Base-by-base conservation (phyloP, 2,329 filamentous ascomycete species). In the Hypoxylon sp. region DNA sequence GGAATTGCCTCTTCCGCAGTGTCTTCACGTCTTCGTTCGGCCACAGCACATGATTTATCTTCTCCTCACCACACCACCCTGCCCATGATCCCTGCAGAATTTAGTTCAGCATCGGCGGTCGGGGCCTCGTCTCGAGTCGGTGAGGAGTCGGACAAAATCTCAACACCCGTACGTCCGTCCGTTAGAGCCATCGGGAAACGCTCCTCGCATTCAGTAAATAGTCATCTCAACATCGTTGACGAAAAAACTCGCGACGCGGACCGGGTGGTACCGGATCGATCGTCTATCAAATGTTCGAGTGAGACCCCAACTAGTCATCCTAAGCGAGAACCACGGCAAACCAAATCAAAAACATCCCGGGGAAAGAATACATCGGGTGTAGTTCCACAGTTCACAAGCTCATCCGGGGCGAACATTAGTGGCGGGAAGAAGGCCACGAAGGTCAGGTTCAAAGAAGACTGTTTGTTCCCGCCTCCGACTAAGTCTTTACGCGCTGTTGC, bases 221-320 rank as follows among this genome's bases (percentile, higher is more conserved):
- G 45, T 10, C 62, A 69, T 53, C 38, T 64, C 5, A 58, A 59
- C 5, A 62, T 66, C 4, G n/a, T 66, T 19, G 60, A 57, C n/a
- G 10, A 59, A 19, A 45, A 46, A 25, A 23, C 45, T 5, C 11
- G n/a, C 11, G 9, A 34, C 9, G 2, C 21, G 5, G 32, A 11
- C 7, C 36, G 28, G 4, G 30, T 28, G n/a, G 13, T 21, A 11
- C 19, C 50, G 5, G 36, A 34, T n/a, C 45, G n/a, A 21, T 23
- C 45, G 19, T n/a, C 13, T 32, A n/a, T 19, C 17, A 52, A 11
- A 34, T 9, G 5, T 10, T 7, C 17, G 5, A 34, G 28, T 11
- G n/a, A 19, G 5, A 23, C 28, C 7, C 21, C 46, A 17, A 6
- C 11, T 46, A 5, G 9, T 14, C 30, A 14, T 10, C 14, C 53